Base-by-base conservation (phyloP, 192 early-diverging fungal species). In the Coemansia sp. region DNA sequence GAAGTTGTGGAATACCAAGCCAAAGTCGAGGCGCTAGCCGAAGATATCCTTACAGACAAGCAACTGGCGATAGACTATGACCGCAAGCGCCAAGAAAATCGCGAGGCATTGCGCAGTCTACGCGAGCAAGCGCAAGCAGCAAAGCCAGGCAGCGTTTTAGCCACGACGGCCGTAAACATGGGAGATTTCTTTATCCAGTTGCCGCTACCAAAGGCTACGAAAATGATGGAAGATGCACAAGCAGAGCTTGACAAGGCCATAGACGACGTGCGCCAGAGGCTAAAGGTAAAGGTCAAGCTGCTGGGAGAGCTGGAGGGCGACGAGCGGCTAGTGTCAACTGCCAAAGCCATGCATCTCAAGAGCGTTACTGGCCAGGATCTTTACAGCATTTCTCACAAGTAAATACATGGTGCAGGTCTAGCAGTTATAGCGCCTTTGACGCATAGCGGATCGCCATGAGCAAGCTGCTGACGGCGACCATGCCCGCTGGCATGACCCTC, bases 131-230 rank as follows among this genome's bases (percentile, higher is more conserved):
- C 63, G 34, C 37, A 58, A 10, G 57, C 43, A 12, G 53, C 36
- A 15, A 62, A 60, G 26, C 65, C 75, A 2, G 24, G 17, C 26
- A 71, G 75, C 62, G 22, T 38, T 9, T 54, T 55, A 21, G 60
- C 65, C 4, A 68, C 68, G 1, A 61, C 69, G 2, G 50, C 76
- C 0, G 62, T 80, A 27, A 80, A 73, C 76, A 80, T 74, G 76
- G 76, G 76, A 24, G 76, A 80, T 39, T 79, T 80, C 36, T 80
- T 80, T 50, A 68, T 80, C 7, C 63, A 73, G 10, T 44, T 80
- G 3, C 76, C 76, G 6, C 57, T 52, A 12, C 24, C 58, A 22
- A 80, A 66, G 44, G 76, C 76, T 19, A 50, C 39, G 19, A 22
- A 22, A 8, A 74, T 80, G 63, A 71, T 80, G 24, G 54, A 59